A percentile compares a stretch with the other conserved stretches of the same genome.
Evolutionary conservation across 129 eudicot species (phyloP).

Genomic region (Heracleum sosnowskyi): DNA sequence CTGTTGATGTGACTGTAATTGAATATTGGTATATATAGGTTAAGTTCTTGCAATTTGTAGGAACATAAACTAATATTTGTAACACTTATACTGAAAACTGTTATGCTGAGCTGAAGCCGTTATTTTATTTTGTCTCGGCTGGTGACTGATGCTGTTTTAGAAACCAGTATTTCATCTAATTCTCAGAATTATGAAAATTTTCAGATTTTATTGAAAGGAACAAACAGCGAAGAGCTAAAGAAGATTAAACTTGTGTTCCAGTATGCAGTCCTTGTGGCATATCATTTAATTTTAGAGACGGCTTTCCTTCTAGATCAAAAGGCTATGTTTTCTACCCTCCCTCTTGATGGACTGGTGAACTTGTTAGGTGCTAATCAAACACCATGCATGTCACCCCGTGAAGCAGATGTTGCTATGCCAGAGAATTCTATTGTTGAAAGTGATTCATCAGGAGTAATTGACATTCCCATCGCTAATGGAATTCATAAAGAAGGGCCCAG

Average conservation of each 20-base stretch:
- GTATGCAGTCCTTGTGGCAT: constrained; percentile 81
- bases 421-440: constrained; percentile 24
- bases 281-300: constrained; percentile 82
- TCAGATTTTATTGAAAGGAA: constrained; percentile 88
- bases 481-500: constrained; percentile 28
- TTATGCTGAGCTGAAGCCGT: neutral
- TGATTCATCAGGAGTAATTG: constrained; percentile 19
- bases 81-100: neutral
- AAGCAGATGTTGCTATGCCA: constrained; percentile 17
- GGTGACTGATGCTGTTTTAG: neutral
- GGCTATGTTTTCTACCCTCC: constrained; percentile 61
- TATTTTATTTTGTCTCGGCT: neutral
- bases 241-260: constrained; percentile 69
- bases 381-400: constrained; percentile 8
- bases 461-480: constrained; percentile 50
- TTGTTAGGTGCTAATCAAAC: constrained; percentile 16
- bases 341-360: constrained; percentile 16
- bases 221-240: constrained; percentile 67
- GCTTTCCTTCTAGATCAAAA: constrained; percentile 77
- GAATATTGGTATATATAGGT: neutral
- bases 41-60: neutral
- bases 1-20: neutral
- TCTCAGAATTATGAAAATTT: constrained; percentile 1
- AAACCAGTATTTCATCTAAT: neutral
- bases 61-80: neutral